Evolutionary conservation across 2,329 filamentous ascomycete genomes (phyloP).

Genomic region (Aureobasidium melanogenum): DNA sequence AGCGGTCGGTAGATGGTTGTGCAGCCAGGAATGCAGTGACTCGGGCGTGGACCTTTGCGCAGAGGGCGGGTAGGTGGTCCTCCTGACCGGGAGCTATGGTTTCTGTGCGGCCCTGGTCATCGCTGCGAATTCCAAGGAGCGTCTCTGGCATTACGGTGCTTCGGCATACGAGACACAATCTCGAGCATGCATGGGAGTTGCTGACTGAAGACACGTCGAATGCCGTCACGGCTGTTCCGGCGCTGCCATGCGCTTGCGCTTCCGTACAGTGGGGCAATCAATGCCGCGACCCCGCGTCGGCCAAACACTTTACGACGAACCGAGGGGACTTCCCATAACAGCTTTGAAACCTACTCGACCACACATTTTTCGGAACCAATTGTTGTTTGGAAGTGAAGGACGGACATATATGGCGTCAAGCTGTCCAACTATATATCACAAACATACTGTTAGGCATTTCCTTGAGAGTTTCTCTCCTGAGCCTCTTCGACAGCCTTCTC

Average conservation of each 20-base stretch:
- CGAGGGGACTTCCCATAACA: too few relatives aligned
- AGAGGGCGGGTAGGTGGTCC: conserved; percentile 40
- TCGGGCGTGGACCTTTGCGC: conserved; percentile 46
- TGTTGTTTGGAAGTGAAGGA: too few relatives aligned
- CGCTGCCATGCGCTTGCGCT: not conserved
- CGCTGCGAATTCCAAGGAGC: conserved; percentile 15
- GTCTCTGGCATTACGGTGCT: conserved; percentile 27
- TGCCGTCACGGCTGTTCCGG: not conserved
- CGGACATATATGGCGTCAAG: not conserved
- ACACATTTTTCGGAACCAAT: too few relatives aligned
- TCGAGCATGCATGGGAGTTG: not conserved
- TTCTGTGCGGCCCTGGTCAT: conserved; percentile 15
- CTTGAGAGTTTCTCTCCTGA: conserved; percentile 42
- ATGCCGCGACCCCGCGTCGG: not conserved
- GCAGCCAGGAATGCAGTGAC: conserved; percentile 59
- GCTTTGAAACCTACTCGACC: not conserved
- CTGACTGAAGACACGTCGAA: not conserved
- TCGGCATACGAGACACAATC: not conserved
- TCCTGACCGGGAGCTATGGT: conserved; percentile 35
- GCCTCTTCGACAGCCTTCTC: conserved; percentile 53
- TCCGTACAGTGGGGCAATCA: conserved; percentile 3
- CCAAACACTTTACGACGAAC: not conserved
- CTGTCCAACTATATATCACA: not conserved
- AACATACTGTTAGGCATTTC: not conserved
- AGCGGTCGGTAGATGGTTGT: conserved; percentile 45